These are phyloP conservation scores for Begonia loranthoides DNA, from an alignment of 306 rosid genomes.

Conservation along the genomic window DNA sequence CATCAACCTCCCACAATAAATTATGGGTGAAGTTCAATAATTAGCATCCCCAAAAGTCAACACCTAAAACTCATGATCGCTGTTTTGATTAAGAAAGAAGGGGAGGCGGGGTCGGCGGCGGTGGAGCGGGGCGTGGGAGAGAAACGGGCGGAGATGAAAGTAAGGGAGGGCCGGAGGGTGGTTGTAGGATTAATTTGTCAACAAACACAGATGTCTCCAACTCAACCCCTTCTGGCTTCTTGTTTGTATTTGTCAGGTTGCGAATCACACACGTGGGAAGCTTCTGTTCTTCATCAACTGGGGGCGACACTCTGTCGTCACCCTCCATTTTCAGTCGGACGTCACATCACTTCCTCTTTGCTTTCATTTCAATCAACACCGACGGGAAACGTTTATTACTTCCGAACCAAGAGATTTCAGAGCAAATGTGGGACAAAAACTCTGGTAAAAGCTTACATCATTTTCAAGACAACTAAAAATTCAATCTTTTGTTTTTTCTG, in stretches of 20 bases:
- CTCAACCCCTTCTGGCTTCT: constrained; percentile 1
- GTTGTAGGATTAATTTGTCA: neutral
- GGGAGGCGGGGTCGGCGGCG: too few relatives aligned
- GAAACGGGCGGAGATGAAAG: constrained; percentile 2
- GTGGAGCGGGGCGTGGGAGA: constrained; percentile 7
- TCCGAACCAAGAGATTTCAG: too few relatives aligned
- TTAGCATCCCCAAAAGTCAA: neutral
- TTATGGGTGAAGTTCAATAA: too few relatives aligned
- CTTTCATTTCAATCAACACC: too few relatives aligned
- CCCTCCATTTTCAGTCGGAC: neutral
- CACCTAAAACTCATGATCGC: neutral
- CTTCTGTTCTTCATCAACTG: too few relatives aligned
- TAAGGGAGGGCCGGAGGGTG: neutral
- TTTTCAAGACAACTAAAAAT: neutral
- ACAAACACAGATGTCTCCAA: constrained; percentile 5
- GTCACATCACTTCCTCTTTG: too few relatives aligned
- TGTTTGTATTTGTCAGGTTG: neutral
- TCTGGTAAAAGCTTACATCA: too few relatives aligned
- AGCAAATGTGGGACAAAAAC: neutral
- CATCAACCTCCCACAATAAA: too few relatives aligned
- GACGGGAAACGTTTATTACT: too few relatives aligned
- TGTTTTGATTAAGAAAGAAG: neutral
- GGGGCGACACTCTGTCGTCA: neutral
- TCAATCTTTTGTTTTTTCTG: neutral
- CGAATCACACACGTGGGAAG: neutral